Base-by-base conservation (phyloP, 352 stramenopile species). In the Nothophytophthora sp. region DNA sequence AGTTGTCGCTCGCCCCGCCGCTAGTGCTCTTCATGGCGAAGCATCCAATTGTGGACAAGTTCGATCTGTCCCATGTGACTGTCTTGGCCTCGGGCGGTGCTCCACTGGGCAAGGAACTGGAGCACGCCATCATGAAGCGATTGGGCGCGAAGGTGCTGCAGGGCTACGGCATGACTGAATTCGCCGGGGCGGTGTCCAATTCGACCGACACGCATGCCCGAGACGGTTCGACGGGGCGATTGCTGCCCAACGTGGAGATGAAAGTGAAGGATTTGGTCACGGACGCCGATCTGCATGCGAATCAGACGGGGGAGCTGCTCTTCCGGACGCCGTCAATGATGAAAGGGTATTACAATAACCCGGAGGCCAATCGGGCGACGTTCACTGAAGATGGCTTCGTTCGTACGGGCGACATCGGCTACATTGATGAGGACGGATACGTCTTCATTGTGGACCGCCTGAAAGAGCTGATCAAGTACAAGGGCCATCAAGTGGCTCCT, bases 391-490 rank as follows among this genome's bases (percentile, higher is more conserved):
- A 85, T 30, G 83, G 82, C 8, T 97, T 86, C 70, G 53, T 97
- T 23, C 67, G 75, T 36, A 96, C 88, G 10, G 92, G 91, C 10
- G 92, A 98, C 70, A 61, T 97, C 16, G 86, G 74, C 13, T 81
- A 88, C 48, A 88, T 97, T 50, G 90, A 97, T 55, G 70, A 93
- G 19, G 84, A 97, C 35, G 90, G 86, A 1, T 96, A 73, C 55
- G 78, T 97, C n/a, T 96, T 84, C 50, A 94, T 98, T 36, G 83
- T 86, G 0, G 92, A 97, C 61, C 69, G 90, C 12, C 60, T 95
- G 19, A 98, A 98, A 71, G 90, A 97, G 60, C 59, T 98, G 15
- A 98, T 98, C 68, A 98, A 97, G 72, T 88, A 95, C 49, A 95
- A 95, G 48, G 92, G 90, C 11, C 90, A 90, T 45, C 90, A 92